A percentile compares a stretch with the other conserved stretches of the same genome.
These are phyloP conservation scores for Arabis alpina DNA, from an alignment of 345 rosid genomes.

Conservation along the genomic window DNA sequence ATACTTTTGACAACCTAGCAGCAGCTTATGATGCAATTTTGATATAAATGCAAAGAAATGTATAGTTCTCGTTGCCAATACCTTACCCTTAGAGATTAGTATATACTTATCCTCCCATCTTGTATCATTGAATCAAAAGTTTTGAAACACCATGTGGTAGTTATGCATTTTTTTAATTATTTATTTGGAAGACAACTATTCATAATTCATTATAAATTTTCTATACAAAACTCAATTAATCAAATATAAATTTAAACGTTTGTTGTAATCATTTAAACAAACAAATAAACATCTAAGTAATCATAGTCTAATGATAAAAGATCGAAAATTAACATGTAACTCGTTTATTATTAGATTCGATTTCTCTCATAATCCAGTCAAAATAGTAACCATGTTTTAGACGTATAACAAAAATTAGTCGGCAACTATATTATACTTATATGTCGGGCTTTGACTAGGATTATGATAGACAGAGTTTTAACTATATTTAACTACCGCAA, in stretches of 20 bases:
- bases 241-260: neutral
- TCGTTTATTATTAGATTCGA: too few species aligned
- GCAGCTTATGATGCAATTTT: neutral
- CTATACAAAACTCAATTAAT: neutral
- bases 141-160: slow-evolving; percentile 34
- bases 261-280: slow-evolving; percentile 7
- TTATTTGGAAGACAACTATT: neutral
- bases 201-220: neutral
- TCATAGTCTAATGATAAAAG: too few species aligned
- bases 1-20: slow-evolving; percentile 30
- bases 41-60: neutral
- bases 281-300: too few species aligned
- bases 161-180: slow-evolving; percentile 12
- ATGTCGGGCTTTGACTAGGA: too few species aligned
- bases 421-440: too few species aligned
- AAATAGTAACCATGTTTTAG: too few species aligned
- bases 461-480: too few species aligned
- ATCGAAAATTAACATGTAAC: too few species aligned
- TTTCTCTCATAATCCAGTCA: too few species aligned
- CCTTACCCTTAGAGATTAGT: slow-evolving; percentile 38
- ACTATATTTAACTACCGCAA: too few species aligned
- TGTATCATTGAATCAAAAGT: slow-evolving; percentile 19
- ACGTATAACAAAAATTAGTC: too few species aligned
- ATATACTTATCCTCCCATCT: slow-evolving; percentile 38
- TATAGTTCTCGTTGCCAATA: slow-evolving; percentile 26